phyloP scores from a whole-genome alignment of 495 filamentous ascomycete genomes.

The Penicillium atrosanguineum region DNA sequence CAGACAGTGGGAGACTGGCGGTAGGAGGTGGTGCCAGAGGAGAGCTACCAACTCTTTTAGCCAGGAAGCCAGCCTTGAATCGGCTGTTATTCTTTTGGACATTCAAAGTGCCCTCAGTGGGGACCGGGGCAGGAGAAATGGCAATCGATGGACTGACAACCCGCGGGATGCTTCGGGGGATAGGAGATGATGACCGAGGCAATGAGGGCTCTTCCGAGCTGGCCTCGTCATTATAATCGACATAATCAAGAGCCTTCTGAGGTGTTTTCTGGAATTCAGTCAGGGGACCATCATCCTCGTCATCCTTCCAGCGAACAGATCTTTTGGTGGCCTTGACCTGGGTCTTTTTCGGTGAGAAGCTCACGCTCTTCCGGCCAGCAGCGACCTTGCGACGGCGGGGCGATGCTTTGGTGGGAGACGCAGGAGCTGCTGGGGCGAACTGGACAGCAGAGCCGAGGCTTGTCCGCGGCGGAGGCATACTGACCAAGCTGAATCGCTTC shows the following conservation, averaged over 20 bases:
- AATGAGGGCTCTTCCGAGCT: slow-evolving; percentile 47
- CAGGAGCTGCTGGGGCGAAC: slow-evolving; percentile 37
- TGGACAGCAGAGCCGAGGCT: slow-evolving; percentile 28
- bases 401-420: slow-evolving; percentile 66
- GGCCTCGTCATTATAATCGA: slow-evolving; percentile 40
- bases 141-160: slow-evolving; percentile 30
- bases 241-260: slow-evolving; percentile 42
- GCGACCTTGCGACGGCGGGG: slow-evolving; percentile 75
- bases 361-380: slow-evolving; percentile 70
- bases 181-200: slow-evolving; percentile 42
- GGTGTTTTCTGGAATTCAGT: slow-evolving; percentile 90
- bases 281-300: slow-evolving; percentile 76
- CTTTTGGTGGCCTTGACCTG: slow-evolving; percentile 63
- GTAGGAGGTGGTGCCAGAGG: slow-evolving; percentile 61
- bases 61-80: slow-evolving; percentile 88
- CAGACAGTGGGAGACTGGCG: slow-evolving; percentile 55
- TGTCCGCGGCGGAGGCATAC: slow-evolving; percentile 31
- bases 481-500: slow-evolving; percentile 54
- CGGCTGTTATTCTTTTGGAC: slow-evolving; percentile 63
- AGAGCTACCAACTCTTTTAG: slow-evolving; percentile 67
- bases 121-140: slow-evolving; percentile 31
- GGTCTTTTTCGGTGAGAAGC: slow-evolving; percentile 80
- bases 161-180: slow-evolving; percentile 44
- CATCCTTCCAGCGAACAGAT: slow-evolving; percentile 89
- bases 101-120: slow-evolving; percentile 34